Evolutionary conservation across 192 early-diverging fungal species (phyloP).

Genomic region (Backusella luteola): DNA sequence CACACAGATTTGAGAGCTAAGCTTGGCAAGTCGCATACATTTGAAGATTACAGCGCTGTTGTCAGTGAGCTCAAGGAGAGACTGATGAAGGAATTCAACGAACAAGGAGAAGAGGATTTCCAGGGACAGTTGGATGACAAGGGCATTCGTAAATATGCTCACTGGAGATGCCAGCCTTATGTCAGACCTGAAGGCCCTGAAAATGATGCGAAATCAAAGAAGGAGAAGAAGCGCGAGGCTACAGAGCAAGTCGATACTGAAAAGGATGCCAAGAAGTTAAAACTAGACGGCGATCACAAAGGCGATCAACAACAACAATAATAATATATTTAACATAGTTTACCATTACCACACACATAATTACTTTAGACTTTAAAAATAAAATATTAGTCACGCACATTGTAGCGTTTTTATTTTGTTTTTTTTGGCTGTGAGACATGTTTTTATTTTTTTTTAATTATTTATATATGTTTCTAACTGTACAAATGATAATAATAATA

Average conservation of each 20-base stretch:
- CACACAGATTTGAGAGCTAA: slow-evolving; percentile 80
- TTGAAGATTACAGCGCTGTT: slow-evolving; percentile 43
- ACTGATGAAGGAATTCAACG: neutral
- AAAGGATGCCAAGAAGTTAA: slow-evolving; percentile 1
- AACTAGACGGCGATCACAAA: neutral
- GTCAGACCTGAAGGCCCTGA: neutral
- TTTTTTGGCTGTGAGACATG: no score
- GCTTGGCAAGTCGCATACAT: slow-evolving; percentile 54
- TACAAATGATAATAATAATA: slow-evolving; percentile 13
- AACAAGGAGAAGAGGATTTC: slow-evolving; percentile 30
- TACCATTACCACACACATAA: neutral
- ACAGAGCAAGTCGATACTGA: neutral
- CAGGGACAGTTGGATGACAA: slow-evolving; percentile 34
- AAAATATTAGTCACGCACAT: no score
- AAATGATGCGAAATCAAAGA: neutral
- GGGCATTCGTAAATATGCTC: slow-evolving; percentile 48
- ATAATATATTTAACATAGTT: neutral
- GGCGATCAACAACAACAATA: neutral
- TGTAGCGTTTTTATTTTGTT: no score
- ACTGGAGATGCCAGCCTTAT: slow-evolving; percentile 55
- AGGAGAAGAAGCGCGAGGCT: neutral
- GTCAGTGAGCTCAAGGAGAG: neutral
- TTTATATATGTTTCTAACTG: neutral
- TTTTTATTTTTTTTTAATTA: neutral
- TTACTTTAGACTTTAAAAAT: no score